Base-by-base conservation (phyloP, 352 stramenopile species). In the Globisporangium perplexum region DNA sequence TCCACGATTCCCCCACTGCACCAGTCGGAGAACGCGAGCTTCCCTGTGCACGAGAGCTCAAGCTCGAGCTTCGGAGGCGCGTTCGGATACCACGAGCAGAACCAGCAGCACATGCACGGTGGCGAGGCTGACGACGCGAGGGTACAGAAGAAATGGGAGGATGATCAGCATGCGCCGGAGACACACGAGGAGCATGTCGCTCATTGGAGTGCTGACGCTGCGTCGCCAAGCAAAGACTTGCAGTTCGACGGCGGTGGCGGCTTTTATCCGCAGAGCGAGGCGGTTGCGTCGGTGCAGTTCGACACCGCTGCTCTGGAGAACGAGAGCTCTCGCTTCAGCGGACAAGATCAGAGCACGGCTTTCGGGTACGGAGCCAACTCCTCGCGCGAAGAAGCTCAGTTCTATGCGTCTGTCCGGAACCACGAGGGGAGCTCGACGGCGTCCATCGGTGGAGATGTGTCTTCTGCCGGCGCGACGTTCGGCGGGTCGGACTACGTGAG, bases 381-480 rank as follows among this genome's bases (percentile, higher is more conserved):
- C 3, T 53, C 58, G 17, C 47, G 30, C 22, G 58, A 64, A 30
- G 56, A 62, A 26, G 50, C 56, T 18, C 56, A 52, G 42, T 62
- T 64, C 38, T 64, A 55, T 20, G 51, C 50, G 1, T 58, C 50
- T 4, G 52, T 64, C 12, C 58, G 58, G 23, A 35, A 60, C 3
- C 43, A 65, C 20, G 63, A 78, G 26, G 53, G 38, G 7, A 64
- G 68, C 39, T 90, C 81, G 1, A 80, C 86, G 18, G 66, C 70
- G 17, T 92, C 82, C 8, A 82, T 86, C 63, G 77, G 75, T 4
- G 56, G 43, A 12, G 56, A 57, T 24, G 72, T 87, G 14, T 92
- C 82, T 15, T 90, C 78, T 3, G 75, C 78, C n/a, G 82, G 78
- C 47, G 82, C 82, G 22, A 92, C 82, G 18, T 86, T 90, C 58